Evolutionary conservation across 2,329 filamentous ascomycete species (phyloP), one percentile per base, ranked within the genome.

Genomic region (Camillea tinctor): DNA sequence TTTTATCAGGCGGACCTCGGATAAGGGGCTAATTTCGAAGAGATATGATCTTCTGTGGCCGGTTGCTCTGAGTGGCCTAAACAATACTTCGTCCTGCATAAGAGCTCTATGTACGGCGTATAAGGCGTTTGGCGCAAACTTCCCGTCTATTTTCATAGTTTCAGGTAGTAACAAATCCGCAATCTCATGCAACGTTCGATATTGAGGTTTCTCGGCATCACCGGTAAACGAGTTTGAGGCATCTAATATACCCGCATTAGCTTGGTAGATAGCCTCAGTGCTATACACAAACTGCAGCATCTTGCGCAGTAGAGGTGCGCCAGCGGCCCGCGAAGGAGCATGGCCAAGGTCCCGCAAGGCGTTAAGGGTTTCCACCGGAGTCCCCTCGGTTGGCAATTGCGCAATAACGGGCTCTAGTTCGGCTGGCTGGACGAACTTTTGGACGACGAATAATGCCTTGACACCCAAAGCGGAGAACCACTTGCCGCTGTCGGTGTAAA

Each of bases 91-190:
- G 60, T 87, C 82, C 49, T 81, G 78, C 22, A 81, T 72, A 7
- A 94, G 71, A 8, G 88, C 83, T 58, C 84, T 84, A 65, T 92
- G 88, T 6, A 93, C 85, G 3, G 91, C 90, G 68, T 92, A 90
- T 4, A 92, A 74, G 8, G 82, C 80, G 24, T 79, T 68, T 1
- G 80, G 64, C 0, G 80, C 75, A 56, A 81, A 81, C 9, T 73
- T 74, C 1, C 72, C 73, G 21, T 73, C 70, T 1, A 64, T 61
- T 60, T 75, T 77, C 48, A 75, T 67, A 9, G 72, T 67, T 8
- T 68, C 61, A 1, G 76, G 74, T 11, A 84, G 73, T 20, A 84
- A 65, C 20, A 74, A 66, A 19, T 79, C 74, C 5, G 83, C 78
- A 50, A 86, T 79, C 63, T 85, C 79, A 54, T 80, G 76, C 7